A percentile compares a stretch with the other conserved stretches of the same genome.
phyloP scores from a whole-genome alignment of 192 early-diverging fungal species.

The Linnemannia exigua region DNA sequence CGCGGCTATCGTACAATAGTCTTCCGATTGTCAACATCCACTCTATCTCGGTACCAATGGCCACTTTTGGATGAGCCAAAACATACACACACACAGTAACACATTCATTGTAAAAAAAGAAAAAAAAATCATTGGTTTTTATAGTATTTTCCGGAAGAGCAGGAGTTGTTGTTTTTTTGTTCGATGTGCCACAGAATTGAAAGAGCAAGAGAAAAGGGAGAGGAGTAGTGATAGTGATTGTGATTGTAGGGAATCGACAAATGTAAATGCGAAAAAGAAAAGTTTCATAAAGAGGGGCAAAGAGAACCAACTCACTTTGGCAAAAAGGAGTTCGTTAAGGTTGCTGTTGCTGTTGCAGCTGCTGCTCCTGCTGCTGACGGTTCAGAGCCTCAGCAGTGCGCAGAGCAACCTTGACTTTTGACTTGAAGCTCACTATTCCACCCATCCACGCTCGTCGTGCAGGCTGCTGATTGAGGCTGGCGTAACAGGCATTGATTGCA shows the following conservation, averaged over 20 bases:
- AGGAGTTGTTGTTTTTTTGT: no score
- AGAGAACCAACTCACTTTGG: neutral
- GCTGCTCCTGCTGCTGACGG: neutral
- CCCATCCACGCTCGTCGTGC: slow-evolving; percentile 93
- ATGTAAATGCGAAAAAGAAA: no score
- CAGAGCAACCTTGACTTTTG: slow-evolving; percentile 80
- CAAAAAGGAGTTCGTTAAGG: slow-evolving; percentile 20
- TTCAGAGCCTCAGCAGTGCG: slow-evolving; percentile 22
- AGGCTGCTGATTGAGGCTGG: slow-evolving; percentile 85
- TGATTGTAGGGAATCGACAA: no score
- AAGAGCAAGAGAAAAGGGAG: no score
- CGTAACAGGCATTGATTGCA: slow-evolving; percentile 74
- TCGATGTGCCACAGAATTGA: no score
- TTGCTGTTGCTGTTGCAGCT: neutral
- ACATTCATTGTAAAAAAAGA: no score
- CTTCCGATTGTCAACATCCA: slow-evolving; percentile 45
- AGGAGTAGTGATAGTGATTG: no score
- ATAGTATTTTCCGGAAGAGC: no score
- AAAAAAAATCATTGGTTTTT: no score
- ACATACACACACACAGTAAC: neutral
- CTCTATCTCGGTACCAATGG: slow-evolving; percentile 20
- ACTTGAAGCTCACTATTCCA: slow-evolving; percentile 93
- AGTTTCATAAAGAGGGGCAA: no score
- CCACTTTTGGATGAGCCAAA: slow-evolving; percentile 3
- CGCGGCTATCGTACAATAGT: slow-evolving; percentile 41